Percentiles rank a stretch among this genome's conserved stretches.
Conservation (phyloP, 495 filamentous ascomycete species). For the Podospora pseudoanserina region DNA sequence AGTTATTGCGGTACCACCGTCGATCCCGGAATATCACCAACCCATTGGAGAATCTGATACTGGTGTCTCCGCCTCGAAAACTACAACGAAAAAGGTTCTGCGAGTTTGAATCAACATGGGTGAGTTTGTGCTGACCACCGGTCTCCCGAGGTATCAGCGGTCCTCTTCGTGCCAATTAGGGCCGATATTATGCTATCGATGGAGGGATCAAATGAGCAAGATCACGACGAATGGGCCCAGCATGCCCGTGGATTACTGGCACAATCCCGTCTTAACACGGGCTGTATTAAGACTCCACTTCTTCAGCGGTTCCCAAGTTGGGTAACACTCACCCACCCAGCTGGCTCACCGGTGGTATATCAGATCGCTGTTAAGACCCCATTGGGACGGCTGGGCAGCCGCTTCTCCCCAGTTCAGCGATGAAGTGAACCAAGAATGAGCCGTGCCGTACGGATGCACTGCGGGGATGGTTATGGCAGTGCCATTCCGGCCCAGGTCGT, state of each 20-base stretch:
- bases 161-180: neutral
- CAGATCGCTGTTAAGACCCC: neutral
- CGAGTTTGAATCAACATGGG: neutral
- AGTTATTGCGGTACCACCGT: neutral
- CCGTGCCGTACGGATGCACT: neutral
- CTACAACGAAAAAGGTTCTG: neutral
- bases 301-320: neutral
- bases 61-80: neutral
- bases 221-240: neutral
- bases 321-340: conserved; percentile 3
- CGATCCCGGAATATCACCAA: neutral
- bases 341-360: neutral
- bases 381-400: neutral
- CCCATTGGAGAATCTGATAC: neutral
- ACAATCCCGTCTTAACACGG: neutral
- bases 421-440: neutral
- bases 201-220: neutral
- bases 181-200: neutral
- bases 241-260: neutral
- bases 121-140: neutral
- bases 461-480: neutral
- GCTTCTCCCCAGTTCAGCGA: conserved; percentile 1
- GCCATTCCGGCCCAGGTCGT: neutral
- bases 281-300: conserved; percentile 4
- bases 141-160: neutral